A percentile compares a stretch with the other conserved stretches of the same genome.
These are phyloP conservation scores for Botrytis sinoallii DNA, from an alignment of 2,329 filamentous ascomycete species.

Conservation along the genomic window DNA sequence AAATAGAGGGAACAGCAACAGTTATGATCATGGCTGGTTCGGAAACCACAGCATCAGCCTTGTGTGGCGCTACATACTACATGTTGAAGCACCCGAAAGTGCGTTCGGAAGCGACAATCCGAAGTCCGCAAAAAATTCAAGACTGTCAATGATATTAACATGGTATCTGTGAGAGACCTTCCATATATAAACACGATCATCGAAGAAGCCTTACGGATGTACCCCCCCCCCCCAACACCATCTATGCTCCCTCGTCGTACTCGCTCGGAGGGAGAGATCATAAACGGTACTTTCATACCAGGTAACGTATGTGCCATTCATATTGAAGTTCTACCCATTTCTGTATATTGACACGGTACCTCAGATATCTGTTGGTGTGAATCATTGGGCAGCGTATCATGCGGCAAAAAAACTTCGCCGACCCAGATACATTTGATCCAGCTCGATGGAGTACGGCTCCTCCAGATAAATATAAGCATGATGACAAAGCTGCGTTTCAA, in stretches of 20 bases:
- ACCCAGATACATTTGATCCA: constrained; percentile 31
- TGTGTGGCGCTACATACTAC: constrained; percentile 6
- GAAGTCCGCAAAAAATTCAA: too few relatives aligned
- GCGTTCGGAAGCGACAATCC: constrained; percentile 18
- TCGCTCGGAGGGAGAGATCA: constrained; percentile 29
- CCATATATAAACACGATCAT: neutral
- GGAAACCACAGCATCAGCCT: constrained; percentile 19
- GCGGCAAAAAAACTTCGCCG: constrained; percentile 14
- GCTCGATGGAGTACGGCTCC: constrained; percentile 38
- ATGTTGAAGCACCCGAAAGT: constrained; percentile 37
- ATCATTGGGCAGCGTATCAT: neutral
- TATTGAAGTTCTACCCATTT: too few relatives aligned
- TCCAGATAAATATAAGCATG: constrained; percentile 3
- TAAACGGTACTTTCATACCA: constrained; percentile 22
- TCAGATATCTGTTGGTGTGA: constrained; percentile 17
- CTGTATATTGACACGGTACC: neutral
- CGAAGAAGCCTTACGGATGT: constrained; percentile 12
- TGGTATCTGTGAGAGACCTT: too few relatives aligned
- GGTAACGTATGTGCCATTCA: neutral
- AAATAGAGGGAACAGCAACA: constrained; percentile 12
- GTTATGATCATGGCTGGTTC: constrained; percentile 20
- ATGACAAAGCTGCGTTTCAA: constrained; percentile 15
- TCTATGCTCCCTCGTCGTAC: neutral
- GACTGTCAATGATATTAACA: too few relatives aligned
- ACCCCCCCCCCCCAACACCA: constrained; percentile 16